Base-by-base conservation (phyloP, 768 basidiomycete species). In the Tephrocybe sp. region DNA sequence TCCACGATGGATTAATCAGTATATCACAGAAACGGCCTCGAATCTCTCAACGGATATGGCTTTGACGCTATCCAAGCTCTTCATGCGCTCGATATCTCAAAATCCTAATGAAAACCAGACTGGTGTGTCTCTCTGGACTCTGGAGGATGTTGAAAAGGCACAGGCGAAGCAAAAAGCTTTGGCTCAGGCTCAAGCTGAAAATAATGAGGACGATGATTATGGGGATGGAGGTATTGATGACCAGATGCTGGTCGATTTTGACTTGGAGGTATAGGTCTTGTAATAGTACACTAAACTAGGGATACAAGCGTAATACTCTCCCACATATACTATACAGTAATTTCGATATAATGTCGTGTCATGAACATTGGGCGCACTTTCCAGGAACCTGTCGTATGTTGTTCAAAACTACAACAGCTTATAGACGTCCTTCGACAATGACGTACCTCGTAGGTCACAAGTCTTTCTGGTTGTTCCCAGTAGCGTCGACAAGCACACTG, bases 1-100 rank as follows among this genome's bases (percentile, higher is more conserved):
- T 57, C 97, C 97, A 5, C 85, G 91, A 38, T 99, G 97, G 97
- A 98, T 99, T 60, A 98, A 98, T 65, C 93, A 96, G 63, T 98
- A 97, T 66, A 98, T 99, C 62, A 97, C 93, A n/a, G 97, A 98
- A 66, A 89, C 93, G 0, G 91, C 94, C 16, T 89, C 97, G 9
- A 99, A 98, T 68, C 76, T 99, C 44, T 98, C 97, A 11, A 98
- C 95, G 8, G 97, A 99, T 68, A 97, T 97, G 92, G 94, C 94
- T 3, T 70, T 98, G 54, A 92, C 92, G 3, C 72, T 97, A 48
- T 92, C 94, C 49, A 97, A 98, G 69, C 74, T 92, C 26, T 99
- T 99, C 72, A 95, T 99, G 83, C 85, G 97, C 7, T 88, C 89
- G n/a, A 99, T 99, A 62, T 98, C 96, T 11, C 97, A 99, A 71